Evolutionary conservation across 371 early-diverging fungal species (phyloP), one percentile per base, ranked within the genome.

Genomic region (Syncephalis plumigaleata): DNA sequence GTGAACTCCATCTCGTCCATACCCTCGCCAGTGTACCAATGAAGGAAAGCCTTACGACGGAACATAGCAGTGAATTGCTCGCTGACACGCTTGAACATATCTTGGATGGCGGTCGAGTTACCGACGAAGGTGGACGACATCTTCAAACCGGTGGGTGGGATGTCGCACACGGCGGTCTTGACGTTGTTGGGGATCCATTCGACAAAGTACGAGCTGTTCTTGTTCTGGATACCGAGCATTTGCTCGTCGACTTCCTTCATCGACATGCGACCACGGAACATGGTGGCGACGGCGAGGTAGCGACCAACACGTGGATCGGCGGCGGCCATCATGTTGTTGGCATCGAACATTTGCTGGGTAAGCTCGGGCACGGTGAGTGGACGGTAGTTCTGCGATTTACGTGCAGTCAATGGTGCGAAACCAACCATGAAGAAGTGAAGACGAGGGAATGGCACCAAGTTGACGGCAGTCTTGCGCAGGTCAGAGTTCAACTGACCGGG

Each of bases 121-220:
- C 95, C 99, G 63, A 98, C 87, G 63, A 98, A 98, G 27, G 99
- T 98, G 55, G 87, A 91, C 40, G 89, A 85, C 95, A 96, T 94
- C 64, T 91, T 88, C 53, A 94, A 76, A 44, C 93, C 97, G 45
- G 75, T 79, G 48, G 98, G 98, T 46, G 97, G 90, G 58, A 98
- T 92, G 56, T 95, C 92, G 69, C 98, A 98, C 26, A 95, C 88
- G 49, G 96, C 92, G 18, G 96, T 94, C 79, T 98, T 96, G 66
- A 96, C 92, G 70, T 93, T 91, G 79, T 93, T 94, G 55, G 99
- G 99, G 58, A 98, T 96, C 99, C 99, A 98, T 65, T 96, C 99
- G 36, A 96, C 99, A 69, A 98, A 98, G 79, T 90, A 85, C 15
- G 86, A 77, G 42, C 84, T 81, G 78, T 92, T 94, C 80, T 90